Base-by-base conservation (phyloP, 805 yeast genomes). In the Candida ovalis region DNA sequence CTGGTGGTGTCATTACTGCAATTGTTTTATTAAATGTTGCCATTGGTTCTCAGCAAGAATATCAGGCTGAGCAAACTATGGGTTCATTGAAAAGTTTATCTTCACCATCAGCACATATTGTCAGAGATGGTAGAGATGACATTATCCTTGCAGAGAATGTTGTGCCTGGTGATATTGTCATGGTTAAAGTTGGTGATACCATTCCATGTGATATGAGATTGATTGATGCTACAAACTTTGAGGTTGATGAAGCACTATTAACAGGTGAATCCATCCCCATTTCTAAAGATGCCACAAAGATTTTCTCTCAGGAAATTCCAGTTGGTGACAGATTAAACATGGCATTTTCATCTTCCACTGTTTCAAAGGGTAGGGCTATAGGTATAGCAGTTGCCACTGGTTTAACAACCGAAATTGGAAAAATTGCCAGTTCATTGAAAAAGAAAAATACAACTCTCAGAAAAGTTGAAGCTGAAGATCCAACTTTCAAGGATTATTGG, bases 181-280 rank as follows among this genome's bases (percentile, higher is more conserved):
- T 71, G 44, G 74, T 85, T 42, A 72, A 73, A 51, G 86, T 82
- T 42, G 91, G 91, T 46, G 91, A 85, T 59, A 84, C 89, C 7
- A 68, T 85, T 33, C 91, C 91, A 17, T 90, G 91, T 15, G 91
- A 85, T 62, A 56, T 84, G 48, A 74, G 91, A 56, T 69, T 85
- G 42, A 57, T 81, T 47, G 79, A 74, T 40, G 56, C 75, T 42
- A 72, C 77, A 62, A 86, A 84, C 62, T 80, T 86, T 53, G 91
- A 85, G 62, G 79, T 88, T 10, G 91, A 90, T 61, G 98, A 92
- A 66, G 85, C 96, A 3, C 69, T 90, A 30, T 73, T 92, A 49
- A 91, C 98, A 0, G 98, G 98, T 44, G 98, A 92, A 68, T 79
- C 96, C 0, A 64, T 80, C 40, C 91, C 96, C 2, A 77, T 86